Percentiles rank a stretch among this genome's conserved stretches.
Evolutionary conservation across 306 rosid species (phyloP).

Genomic region (Hylodesmum podocarpum): DNA sequence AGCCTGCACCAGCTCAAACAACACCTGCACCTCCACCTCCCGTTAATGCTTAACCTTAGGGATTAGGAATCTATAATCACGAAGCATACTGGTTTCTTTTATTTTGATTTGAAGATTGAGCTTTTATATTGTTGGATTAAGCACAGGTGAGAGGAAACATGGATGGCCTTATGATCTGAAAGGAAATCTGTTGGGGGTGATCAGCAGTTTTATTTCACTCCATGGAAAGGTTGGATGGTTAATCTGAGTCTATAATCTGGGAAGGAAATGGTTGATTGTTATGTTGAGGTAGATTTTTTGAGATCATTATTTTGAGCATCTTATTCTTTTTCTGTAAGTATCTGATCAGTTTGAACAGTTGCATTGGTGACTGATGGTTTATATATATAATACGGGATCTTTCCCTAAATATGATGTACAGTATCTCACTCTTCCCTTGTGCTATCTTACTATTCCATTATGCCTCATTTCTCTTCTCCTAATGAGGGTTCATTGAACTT

Average conservation of each 20-base stretch:
- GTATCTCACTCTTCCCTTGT: not conserved
- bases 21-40: constrained; percentile 32
- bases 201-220: constrained; percentile 19
- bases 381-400: not conserved
- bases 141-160: constrained; percentile 11
- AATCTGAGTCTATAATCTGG: not conserved
- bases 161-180: constrained; percentile 16
- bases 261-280: constrained; percentile 15
- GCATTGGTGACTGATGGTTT: constrained; percentile 1
- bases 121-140: constrained; percentile 6
- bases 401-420: not conserved
- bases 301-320: constrained; percentile 23
- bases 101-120: constrained; percentile 5
- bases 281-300: constrained; percentile 26
- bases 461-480: not conserved
- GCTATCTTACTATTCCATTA: not conserved
- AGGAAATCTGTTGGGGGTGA: constrained; percentile 17
- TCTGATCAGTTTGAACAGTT: not conserved
- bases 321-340: constrained; percentile 40
- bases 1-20: constrained; percentile 35
- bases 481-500: not conserved
- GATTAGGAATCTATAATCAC: not conserved
- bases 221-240: constrained; percentile 9
- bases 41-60: constrained; percentile 15
- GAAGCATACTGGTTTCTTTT: constrained; percentile 13